Base-by-base conservation (phyloP, 2,329 filamentous ascomycete genomes). In the Lachnellula hyalina region DNA sequence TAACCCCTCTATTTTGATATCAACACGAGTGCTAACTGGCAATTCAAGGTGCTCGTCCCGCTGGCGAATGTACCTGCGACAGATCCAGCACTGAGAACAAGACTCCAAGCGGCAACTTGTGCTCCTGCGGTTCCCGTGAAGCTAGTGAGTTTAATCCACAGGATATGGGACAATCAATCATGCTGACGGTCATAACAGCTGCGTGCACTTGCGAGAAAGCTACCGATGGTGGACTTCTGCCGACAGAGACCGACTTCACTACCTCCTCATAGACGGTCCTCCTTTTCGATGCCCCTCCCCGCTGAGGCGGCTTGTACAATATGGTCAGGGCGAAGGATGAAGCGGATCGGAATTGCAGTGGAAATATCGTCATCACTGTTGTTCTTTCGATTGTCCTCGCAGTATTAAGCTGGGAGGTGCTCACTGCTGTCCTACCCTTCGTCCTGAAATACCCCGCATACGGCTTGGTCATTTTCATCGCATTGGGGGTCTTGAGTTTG, bases 131-230 rank as follows among this genome's bases (percentile, higher is more conserved):
- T 59, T 79, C 85, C 70, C 81, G 91, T 55, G 81, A 87, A 53
- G 79, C 83, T 63, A 78, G 87, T 89, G 76, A 71, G 83, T 76
- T 32, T 25, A 11, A 34, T 4, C 11, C 49, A 25, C 40, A 50
- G 14, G 6, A 38, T 35, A 23, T n/a, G n/a, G 15, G 8, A 21
- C 34, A 49, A 46, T 40, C 15, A 12, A 45, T 44, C 28, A 56
- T 54, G 54, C 50, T 63, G 42, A 60, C 63, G 52, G 25, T 32
- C 25, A 53, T 4, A 25, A 44, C 56, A 85, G 84, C 76, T 68
- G 84, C 80, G 23, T 94, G 90, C 75, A 94, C 87, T n/a, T 96
- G 91, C 70, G 86, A 90, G 72, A 92, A 89, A 71, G 82, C 82
- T 17, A 70, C 80, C 48, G 79, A 81, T 62, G 80, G 83, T 52